Evolutionary conservation across 2,329 filamentous ascomycete genomes (phyloP).

Genomic region (Aurifilum marmelostoma): DNA sequence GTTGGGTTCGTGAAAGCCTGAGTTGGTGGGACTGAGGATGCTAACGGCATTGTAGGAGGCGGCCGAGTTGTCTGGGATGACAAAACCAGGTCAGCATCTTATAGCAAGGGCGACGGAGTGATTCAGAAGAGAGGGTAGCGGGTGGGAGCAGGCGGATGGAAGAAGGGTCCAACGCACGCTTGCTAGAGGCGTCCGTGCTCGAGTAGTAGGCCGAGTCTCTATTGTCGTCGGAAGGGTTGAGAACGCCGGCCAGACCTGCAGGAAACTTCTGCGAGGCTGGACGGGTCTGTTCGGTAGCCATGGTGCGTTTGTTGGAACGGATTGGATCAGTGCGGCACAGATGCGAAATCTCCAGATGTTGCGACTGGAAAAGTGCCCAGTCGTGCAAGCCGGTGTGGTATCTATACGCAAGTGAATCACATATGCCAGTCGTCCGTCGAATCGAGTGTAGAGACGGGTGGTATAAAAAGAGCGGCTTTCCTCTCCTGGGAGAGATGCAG

Average conservation of each 20-base stretch:
- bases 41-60: constrained; percentile 48
- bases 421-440: constrained; percentile 2
- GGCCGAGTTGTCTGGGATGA: constrained; percentile 47
- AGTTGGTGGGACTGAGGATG: constrained; percentile 46
- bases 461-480: constrained; percentile 5
- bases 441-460: not conserved
- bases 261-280: constrained; percentile 50
- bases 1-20: constrained; percentile 53
- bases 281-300: constrained; percentile 45
- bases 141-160: constrained; percentile 14
- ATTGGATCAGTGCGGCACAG: not conserved
- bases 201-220: constrained; percentile 58
- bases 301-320: constrained; percentile 16
- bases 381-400: not conserved
- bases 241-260: constrained; percentile 52
- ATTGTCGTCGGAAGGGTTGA: constrained; percentile 55
- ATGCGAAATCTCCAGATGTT: not conserved
- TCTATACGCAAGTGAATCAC: not conserved
- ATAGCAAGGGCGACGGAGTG: constrained; percentile 12
- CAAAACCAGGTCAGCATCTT: constrained; percentile 32
- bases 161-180: constrained; percentile 46
- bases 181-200: constrained; percentile 52
- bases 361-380: not conserved
- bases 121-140: constrained; percentile 16
- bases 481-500: not conserved